Evolutionary conservation across 2,329 filamentous ascomycete genomes (phyloP).

Genomic region (Sclerotinia subarctica): DNA sequence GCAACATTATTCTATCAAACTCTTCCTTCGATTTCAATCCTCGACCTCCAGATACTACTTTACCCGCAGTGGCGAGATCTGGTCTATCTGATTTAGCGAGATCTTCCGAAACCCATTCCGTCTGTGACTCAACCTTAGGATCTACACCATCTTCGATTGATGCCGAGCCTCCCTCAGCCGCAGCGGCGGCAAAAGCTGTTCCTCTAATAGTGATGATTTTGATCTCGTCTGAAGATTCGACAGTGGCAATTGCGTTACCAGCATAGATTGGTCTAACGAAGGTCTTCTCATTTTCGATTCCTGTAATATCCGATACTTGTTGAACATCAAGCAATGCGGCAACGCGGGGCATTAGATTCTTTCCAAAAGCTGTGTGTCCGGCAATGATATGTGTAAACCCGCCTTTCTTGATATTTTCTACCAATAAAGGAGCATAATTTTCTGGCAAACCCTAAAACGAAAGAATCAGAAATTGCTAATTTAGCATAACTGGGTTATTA

Average conservation of each 20-base stretch:
- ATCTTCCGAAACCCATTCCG: conserved; percentile 93
- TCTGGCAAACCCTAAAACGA: conserved; percentile 73
- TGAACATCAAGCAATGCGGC: conserved; percentile 89
- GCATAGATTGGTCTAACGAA: conserved; percentile 97
- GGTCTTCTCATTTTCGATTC: conserved; percentile 83
- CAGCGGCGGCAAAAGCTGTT: conserved; percentile 80
- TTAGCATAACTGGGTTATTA: background rate
- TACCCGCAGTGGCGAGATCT: conserved; percentile 83
- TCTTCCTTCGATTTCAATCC: conserved; percentile 98
- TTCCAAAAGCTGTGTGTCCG: conserved; percentile 92
- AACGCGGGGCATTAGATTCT: conserved; percentile 87
- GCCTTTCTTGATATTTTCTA: conserved; percentile 95
- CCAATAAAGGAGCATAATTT: conserved; percentile 87
- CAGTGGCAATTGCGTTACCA: conserved; percentile 93
- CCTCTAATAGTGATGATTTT: conserved; percentile 92
- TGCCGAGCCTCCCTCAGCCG: conserved; percentile 69
- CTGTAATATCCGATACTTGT: conserved; percentile 89
- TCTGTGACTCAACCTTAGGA: conserved; percentile 68
- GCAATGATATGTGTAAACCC: conserved; percentile 90
- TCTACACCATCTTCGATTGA: conserved; percentile 78
- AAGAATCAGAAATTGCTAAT: conserved; percentile 4
- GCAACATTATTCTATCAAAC: conserved; percentile 88
- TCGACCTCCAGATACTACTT: conserved; percentile 89
- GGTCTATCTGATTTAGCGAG: conserved; percentile 91
- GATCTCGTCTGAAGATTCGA: conserved; percentile 80